Evolutionary conservation across 352 stramenopile genomes (phyloP), one percentile per base, ranked within the genome.

Genomic region (Globisporangium camurandrum): DNA sequence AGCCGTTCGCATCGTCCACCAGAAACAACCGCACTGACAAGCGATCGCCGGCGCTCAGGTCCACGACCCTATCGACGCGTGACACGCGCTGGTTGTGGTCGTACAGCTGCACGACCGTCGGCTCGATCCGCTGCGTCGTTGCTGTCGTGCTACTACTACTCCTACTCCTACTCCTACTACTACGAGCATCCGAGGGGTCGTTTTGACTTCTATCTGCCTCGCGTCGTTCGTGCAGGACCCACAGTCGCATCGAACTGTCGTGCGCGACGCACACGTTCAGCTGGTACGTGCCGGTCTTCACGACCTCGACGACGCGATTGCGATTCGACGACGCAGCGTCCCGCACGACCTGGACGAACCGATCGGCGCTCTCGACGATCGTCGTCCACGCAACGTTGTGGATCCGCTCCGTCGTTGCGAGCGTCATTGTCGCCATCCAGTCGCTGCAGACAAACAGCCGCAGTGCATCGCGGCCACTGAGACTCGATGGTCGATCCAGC

Each of bases 31-130:
- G 57, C 26, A 76, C 41, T 9, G 47, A 63, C 10, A 76, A 46
- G 23, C 59, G 46, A 51, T 76, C 67, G 28, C 56, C 46, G 24
- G 51, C 61, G n/a, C 34, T 39, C 22, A 75, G 43, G 16, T 69
- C 38, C 23, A 75, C 42, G 30, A 61, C 48, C 19, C 19, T 44
- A 31, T 75, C 66, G 41, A 72, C 45, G 20, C 66, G 63, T 28
- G 67, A 76, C 40, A 73, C 59, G 23, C 61, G 64, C 38, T 57
- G 50, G 56, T 73, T 76, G 62, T 69, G 66, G 43, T 69, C 49
- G 56, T 65, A 73, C 43, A 76, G 19, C 24, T 60, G 57, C 43
- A 73, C 55, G 2, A 66, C 59, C 31, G 67, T 71, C 27, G 67
- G 50, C 19, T 41, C 42, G 41, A 70, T 48, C 37, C 23, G 17